Evolutionary conservation across 352 stramenopile genomes (phyloP).

Genomic region (Phytophthora brassicae): DNA sequence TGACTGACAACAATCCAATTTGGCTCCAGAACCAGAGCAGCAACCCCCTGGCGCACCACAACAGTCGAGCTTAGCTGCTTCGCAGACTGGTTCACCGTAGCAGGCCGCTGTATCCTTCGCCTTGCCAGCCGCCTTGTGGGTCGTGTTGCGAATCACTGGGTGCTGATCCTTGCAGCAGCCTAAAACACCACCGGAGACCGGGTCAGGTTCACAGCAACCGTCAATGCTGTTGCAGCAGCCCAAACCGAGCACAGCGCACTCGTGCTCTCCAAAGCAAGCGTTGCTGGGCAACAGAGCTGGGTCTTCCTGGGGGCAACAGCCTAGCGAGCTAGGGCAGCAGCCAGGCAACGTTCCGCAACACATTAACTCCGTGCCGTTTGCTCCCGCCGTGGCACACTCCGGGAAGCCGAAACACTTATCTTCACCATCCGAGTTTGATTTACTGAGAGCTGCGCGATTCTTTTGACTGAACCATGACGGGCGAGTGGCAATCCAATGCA

Average conservation of each 20-base stretch:
- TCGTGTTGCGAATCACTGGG: slow-evolving; percentile 29
- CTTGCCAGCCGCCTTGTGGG: slow-evolving; percentile 26
- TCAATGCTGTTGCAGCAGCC: slow-evolving; percentile 73
- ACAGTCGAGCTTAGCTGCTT: slow-evolving; percentile 43
- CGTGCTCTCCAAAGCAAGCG: slow-evolving; percentile 61
- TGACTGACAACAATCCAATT: slow-evolving; percentile 57
- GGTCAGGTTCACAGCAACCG: slow-evolving; percentile 65
- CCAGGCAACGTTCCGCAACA: slow-evolving; percentile 72
- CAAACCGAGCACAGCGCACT: slow-evolving; percentile 58
- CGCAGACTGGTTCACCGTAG: slow-evolving; percentile 46
- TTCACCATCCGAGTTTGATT: slow-evolving; percentile 34
- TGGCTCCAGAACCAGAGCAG: slow-evolving; percentile 40
- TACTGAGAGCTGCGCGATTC: slow-evolving; percentile 31
- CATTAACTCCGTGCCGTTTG: slow-evolving; percentile 57
- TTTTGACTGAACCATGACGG: slow-evolving; percentile 68
- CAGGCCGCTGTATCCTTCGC: slow-evolving; percentile 30
- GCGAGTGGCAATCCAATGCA: slow-evolving; percentile 76
- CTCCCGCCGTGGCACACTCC: slow-evolving; percentile 49
- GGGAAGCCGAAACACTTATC: slow-evolving; percentile 74
- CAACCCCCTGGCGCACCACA: slow-evolving; percentile 46
- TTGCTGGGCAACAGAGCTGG: slow-evolving; percentile 43
- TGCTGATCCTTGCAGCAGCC: slow-evolving; percentile 72
- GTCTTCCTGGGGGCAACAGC: slow-evolving; percentile 64
- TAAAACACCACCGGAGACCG: slow-evolving; percentile 45
- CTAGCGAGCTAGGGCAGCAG: slow-evolving; percentile 65